Base-by-base conservation (phyloP, 1,284 basidiomycete genomes). In the Leccinum griseonigrum region DNA sequence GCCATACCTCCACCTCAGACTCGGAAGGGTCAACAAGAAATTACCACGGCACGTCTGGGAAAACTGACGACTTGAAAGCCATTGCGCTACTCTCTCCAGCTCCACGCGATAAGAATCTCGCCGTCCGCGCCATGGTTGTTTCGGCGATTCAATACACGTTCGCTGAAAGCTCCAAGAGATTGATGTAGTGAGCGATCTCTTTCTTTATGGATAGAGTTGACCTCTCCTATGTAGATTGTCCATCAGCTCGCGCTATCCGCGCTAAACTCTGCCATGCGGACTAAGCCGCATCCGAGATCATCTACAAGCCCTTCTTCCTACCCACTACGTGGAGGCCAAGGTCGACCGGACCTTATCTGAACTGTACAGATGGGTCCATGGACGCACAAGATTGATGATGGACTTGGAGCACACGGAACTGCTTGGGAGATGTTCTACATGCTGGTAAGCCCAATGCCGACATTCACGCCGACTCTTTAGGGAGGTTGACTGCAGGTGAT, bases 381-480 rank as follows among this genome's bases (percentile, higher is more conserved):
- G 90, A 95, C 92, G 58, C 94, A 97, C 75, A 94, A 91, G 72
- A 92, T 95, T 36, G 95, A 97, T 69, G 94, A 97, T 67, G 95
- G 95, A 57, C 81, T 97, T 10, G 95, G 97, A 66, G 86, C 94
- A n/a, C 88, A 94, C 59, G 95, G 97, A 82, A 96, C 94, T 0
- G 97, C 97, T 2, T 98, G 94, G 76, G 97, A 99, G 77, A 97
- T 96, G 7, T 92, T 99, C 83, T 97, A 97, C 74, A 98, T 96
- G 14, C 78, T 98, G 64, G 92, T 94, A 67, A 68, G 88, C 11
- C 22, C 4, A 11, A 48, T 10, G 14, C 7, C 22, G 3, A 16
- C 18, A 43, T 26, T 50, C 4, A 18, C 14, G 16, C 18, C 26
- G 29, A 32, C 31, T 54, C 10, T 3, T 32, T 92, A 66, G 67